A percentile compares a stretch with the other conserved stretches of the same genome.
Evolutionary conservation across 2,329 filamentous ascomycete genomes (phyloP).

Genomic region (Pseudocercospora crystallina): DNA sequence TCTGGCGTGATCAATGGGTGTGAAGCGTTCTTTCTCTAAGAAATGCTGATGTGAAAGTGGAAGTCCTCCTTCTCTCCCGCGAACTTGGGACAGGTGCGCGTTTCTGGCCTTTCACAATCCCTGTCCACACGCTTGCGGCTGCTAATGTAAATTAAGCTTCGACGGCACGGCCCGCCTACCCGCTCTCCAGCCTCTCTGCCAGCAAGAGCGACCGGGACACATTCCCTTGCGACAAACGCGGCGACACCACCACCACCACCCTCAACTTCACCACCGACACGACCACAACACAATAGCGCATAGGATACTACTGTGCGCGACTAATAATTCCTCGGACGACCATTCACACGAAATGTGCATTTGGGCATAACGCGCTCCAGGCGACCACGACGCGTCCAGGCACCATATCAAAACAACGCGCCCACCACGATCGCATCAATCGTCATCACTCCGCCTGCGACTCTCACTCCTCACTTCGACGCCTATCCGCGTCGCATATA

Average conservation of each 20-base stretch:
- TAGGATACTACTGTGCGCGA: background rate
- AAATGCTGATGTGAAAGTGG: too few species aligned
- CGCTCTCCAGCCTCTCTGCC: too few species aligned
- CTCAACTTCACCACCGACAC: slow-evolving; percentile 2
- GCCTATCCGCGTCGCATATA: slow-evolving; percentile 11
- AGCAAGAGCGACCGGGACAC: too few species aligned
- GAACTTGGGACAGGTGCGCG: too few species aligned
- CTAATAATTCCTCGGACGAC: background rate
- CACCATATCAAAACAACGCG: slow-evolving; percentile 24
- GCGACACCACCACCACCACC: background rate
- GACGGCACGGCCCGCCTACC: too few species aligned
- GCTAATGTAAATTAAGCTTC: too few species aligned
- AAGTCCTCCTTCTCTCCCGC: too few species aligned
- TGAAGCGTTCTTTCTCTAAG: too few species aligned
- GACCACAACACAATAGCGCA: slow-evolving; percentile 1
- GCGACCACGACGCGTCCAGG: slow-evolving; percentile 9
- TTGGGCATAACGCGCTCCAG: slow-evolving; percentile 7
- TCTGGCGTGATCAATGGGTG: too few species aligned
- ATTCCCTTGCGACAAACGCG: background rate
- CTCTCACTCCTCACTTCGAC: background rate
- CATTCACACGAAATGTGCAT: slow-evolving; percentile 11
- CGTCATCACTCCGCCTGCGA: slow-evolving; percentile 4
- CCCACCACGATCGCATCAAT: slow-evolving; percentile 15
- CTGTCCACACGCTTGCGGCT: too few species aligned
- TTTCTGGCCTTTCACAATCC: too few species aligned